phyloP scores from a whole-genome alignment of 139 green algal species.

The Asterochloris sp. region DNA sequence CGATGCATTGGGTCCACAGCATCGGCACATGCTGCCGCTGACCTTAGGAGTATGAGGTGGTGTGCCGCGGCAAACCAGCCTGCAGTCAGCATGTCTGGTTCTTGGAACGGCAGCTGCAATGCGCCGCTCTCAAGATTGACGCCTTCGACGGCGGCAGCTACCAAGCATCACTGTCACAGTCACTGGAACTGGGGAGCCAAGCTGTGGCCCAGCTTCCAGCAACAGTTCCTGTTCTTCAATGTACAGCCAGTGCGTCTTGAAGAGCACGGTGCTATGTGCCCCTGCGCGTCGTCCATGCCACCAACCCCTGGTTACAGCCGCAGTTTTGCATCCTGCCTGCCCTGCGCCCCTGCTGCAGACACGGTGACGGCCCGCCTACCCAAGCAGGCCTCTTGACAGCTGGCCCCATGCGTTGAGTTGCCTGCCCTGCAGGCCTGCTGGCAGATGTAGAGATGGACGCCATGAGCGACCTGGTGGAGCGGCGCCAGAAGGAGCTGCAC shows the following conservation, averaged over 20 bases:
- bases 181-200: too few relatives aligned
- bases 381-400: background rate
- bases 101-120: background rate
- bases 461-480: slow-evolving; percentile 20
- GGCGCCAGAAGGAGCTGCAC: slow-evolving; percentile 22
- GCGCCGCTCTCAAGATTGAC: too few relatives aligned
- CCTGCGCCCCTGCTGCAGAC: background rate
- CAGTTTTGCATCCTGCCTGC: background rate
- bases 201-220: too few relatives aligned
- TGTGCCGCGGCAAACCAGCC: too few relatives aligned
- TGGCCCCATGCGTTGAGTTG: background rate
- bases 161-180: too few relatives aligned
- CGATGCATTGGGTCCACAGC: background rate
- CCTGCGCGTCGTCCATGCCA: background rate
- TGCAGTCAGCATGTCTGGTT: background rate
- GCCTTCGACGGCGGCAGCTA: too few relatives aligned
- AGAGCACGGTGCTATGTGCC: background rate
- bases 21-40: background rate
- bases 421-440: slow-evolving; percentile 16
- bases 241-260: background rate
- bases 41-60: too few relatives aligned
- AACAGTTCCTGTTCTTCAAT: too few relatives aligned
- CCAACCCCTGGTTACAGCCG: background rate
- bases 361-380: background rate
- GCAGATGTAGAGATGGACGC: slow-evolving; percentile 15